phyloP scores from a whole-genome alignment of 2,329 filamentous ascomycete genomes.

The Colletotrichum paranaense region DNA sequence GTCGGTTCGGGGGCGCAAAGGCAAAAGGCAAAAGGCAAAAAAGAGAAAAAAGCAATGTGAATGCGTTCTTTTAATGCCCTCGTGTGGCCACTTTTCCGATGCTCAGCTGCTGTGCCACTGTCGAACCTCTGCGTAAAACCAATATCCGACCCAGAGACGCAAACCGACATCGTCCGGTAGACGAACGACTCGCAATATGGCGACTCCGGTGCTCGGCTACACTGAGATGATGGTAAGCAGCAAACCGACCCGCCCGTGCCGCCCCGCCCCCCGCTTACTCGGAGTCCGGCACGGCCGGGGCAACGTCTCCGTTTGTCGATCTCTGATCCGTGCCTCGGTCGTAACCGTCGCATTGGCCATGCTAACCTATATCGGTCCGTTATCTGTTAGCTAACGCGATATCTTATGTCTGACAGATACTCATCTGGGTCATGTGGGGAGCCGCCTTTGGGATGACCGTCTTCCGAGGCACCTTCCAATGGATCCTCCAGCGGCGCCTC shows the following conservation, averaged over 20 bases:
- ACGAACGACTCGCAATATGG: background rate
- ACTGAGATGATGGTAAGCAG: conserved; percentile 21
- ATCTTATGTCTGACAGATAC: background rate
- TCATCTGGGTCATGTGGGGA: conserved; percentile 20
- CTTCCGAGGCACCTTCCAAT: conserved; percentile 24
- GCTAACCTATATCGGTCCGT: background rate
- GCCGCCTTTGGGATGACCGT: conserved; percentile 14
- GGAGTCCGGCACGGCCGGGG: background rate
- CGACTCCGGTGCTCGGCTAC: conserved; percentile 8
- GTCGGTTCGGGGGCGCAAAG: background rate
- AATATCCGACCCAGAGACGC: too few relatives aligned
- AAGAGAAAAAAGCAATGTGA: background rate
- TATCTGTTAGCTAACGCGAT: background rate
- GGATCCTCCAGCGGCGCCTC: conserved; percentile 24
- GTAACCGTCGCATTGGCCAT: background rate
- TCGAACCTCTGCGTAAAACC: background rate
- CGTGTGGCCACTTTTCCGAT: background rate
- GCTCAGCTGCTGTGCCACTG: background rate
- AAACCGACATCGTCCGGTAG: background rate
- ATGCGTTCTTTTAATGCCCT: background rate
- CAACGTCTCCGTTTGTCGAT: background rate
- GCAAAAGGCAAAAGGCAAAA: background rate
- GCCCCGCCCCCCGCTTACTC: background rate
- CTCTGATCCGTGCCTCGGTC: background rate
- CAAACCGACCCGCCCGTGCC: background rate